A percentile compares a stretch with the other conserved stretches of the same genome.
These are phyloP conservation scores for Hemisphaericaspora subhashii DNA, from an alignment of 1,139 yeast genomes.

Conservation along the genomic window DNA sequence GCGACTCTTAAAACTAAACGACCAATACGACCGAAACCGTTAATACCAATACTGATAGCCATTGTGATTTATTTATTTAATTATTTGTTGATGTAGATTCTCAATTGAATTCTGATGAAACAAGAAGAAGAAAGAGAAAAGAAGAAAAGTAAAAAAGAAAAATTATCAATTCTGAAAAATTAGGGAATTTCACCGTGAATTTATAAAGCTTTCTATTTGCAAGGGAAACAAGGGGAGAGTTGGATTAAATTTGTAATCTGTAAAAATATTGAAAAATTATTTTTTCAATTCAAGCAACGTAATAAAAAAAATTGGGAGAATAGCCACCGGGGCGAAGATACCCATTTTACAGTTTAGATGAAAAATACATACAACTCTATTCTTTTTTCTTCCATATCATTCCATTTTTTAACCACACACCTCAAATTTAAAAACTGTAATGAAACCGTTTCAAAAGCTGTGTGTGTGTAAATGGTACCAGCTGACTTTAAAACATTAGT, in stretches of 20 bases:
- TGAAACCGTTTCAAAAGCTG: neutral
- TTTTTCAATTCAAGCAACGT: neutral
- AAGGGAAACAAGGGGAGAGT: too few relatives aligned
- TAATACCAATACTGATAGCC: conserved; percentile 67
- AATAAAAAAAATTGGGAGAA: neutral
- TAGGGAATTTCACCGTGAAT: conserved; percentile 5
- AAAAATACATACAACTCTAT: neutral
- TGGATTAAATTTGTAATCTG: too few relatives aligned
- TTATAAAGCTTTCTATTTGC: too few relatives aligned
- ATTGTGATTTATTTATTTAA: conserved; percentile 17
- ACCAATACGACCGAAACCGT: conserved; percentile 90
- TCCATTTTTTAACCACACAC: neutral
- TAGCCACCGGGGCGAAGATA: conserved; percentile 7
- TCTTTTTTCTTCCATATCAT: neutral
- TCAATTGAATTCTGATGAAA: conserved; percentile 11
- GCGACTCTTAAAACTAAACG: conserved; percentile 85
- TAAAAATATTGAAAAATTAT: neutral
- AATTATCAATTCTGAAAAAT: conserved; percentile 6
- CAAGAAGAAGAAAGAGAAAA: conserved; percentile 3
- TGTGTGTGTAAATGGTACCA: too few relatives aligned
- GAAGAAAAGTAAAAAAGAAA: conserved; percentile 5
- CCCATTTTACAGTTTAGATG: conserved; percentile 7
- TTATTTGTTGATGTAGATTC: conserved; percentile 5
- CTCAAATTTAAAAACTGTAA: neutral
- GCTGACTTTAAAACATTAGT: too few relatives aligned